phyloP scores from a whole-genome alignment of 345 rosid species.

The Citropsis articulata region DNA sequence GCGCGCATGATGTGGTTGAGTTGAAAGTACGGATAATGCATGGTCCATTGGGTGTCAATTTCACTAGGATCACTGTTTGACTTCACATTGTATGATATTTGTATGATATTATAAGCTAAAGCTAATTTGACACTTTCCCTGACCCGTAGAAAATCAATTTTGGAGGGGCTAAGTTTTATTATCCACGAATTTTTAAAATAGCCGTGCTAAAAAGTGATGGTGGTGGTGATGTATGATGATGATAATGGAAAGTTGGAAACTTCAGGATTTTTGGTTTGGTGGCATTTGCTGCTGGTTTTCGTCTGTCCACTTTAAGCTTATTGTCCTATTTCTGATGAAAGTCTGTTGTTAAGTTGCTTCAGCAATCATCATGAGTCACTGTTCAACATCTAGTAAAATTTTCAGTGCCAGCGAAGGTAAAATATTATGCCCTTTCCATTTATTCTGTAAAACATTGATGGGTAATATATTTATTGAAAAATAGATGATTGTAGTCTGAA shows the following conservation, averaged over 20 bases:
- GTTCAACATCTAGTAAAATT: background rate
- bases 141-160: background rate
- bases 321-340: background rate
- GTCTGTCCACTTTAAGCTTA: background rate
- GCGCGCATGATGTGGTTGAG: slow-evolving; percentile 46
- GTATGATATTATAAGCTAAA: background rate
- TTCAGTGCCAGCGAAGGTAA: background rate
- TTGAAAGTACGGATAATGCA: background rate
- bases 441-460: background rate
- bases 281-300: background rate
- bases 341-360: background rate
- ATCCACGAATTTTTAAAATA: background rate
- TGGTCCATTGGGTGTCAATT: background rate
- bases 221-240: too few relatives aligned
- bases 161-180: background rate
- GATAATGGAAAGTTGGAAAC: background rate
- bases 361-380: background rate
- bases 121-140: background rate
- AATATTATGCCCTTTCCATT: background rate
- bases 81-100: slow-evolving; percentile 2
- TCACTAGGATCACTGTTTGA: background rate
- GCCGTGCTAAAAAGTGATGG: background rate
- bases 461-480: background rate
- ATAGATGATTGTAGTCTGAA: background rate
- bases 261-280: background rate